Conservation (phyloP, 2,329 filamentous ascomycete species). For the Nemania sp. region DNA sequence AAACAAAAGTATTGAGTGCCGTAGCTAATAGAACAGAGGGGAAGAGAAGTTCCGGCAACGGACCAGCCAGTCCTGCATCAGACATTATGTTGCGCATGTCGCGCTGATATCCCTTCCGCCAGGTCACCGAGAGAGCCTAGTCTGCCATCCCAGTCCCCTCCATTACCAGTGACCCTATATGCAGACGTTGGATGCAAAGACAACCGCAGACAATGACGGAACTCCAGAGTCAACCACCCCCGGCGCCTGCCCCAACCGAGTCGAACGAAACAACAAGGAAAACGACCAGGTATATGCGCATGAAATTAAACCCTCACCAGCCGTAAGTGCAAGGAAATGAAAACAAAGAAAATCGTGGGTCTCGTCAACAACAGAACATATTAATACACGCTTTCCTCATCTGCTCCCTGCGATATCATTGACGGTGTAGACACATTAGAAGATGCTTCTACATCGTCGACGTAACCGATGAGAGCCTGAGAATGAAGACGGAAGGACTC, state of each 20-base stretch:
- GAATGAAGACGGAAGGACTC: conserved; percentile 98
- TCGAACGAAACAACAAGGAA: conserved; percentile 48
- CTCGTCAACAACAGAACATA: conserved; percentile 57
- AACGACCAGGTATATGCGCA: conserved; percentile 62
- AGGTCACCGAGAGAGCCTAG: conserved; percentile 50
- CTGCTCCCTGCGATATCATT: conserved; percentile 77
- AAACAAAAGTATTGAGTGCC: conserved; percentile 57
- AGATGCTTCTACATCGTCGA: conserved; percentile 81
- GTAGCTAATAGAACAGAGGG: conserved; percentile 62
- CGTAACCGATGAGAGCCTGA: conserved; percentile 93
- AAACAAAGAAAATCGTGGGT: conserved; percentile 61
- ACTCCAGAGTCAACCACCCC: conserved; percentile 48
- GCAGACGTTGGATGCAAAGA: conserved; percentile 53
- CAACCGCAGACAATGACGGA: conserved; percentile 48
- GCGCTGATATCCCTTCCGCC: conserved; percentile 48
- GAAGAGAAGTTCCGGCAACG: conserved; percentile 56
- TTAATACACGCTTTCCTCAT: conserved; percentile 79
- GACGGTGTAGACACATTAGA: conserved; percentile 77
- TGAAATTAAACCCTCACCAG: conserved; percentile 52
- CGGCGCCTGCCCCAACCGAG: conserved; percentile 49
- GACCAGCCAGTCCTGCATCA: conserved; percentile 56
- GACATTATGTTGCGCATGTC: conserved; percentile 53
- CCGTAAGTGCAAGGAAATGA: conserved; percentile 45
- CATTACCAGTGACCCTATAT: conserved; percentile 52
- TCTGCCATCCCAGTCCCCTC: conserved; percentile 49